Conservation (phyloP, 106 monocot species). For the Phalaenopsis aphrodite region DNA sequence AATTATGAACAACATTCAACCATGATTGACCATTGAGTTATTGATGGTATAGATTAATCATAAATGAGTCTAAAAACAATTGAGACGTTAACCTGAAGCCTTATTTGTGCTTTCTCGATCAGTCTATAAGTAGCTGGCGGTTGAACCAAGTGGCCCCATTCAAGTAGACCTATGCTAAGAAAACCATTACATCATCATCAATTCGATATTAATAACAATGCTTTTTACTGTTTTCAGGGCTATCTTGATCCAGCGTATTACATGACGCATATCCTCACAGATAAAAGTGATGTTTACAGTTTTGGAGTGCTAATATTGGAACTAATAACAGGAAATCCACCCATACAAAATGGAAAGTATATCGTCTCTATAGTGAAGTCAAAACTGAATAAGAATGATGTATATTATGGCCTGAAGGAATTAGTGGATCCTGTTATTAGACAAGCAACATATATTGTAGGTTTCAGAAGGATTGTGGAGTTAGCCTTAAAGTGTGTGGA, state of each 20-base stretch:
- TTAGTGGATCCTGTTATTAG: conserved; percentile 41
- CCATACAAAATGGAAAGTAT: conserved; percentile 45
- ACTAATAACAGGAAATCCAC: conserved; percentile 37
- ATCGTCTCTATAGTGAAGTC: conserved; percentile 36
- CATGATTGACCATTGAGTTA: background rate
- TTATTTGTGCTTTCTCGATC: conserved; percentile 30
- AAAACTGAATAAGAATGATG: conserved; percentile 26
- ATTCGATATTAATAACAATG: background rate
- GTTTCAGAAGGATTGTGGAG: conserved; percentile 42
- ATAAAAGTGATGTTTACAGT: conserved; percentile 81
- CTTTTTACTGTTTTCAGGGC: conserved; percentile 28
- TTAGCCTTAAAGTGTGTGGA: conserved; percentile 59
- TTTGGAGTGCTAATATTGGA: conserved; percentile 79
- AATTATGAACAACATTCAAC: background rate
- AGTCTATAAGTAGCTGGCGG: conserved; percentile 4
- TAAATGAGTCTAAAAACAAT: background rate
- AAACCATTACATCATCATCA: background rate
- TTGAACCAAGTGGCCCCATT: conserved; percentile 12
- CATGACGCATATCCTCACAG: conserved; percentile 58
- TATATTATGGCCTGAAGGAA: conserved; percentile 38
- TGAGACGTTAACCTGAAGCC: background rate
- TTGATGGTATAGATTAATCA: background rate
- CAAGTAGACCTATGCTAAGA: background rate
- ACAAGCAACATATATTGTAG: conserved; percentile 15
- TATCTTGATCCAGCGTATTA: conserved; percentile 78